Conservation (phyloP, 208 protist species). For the Wallacemonas sp. region DNA sequence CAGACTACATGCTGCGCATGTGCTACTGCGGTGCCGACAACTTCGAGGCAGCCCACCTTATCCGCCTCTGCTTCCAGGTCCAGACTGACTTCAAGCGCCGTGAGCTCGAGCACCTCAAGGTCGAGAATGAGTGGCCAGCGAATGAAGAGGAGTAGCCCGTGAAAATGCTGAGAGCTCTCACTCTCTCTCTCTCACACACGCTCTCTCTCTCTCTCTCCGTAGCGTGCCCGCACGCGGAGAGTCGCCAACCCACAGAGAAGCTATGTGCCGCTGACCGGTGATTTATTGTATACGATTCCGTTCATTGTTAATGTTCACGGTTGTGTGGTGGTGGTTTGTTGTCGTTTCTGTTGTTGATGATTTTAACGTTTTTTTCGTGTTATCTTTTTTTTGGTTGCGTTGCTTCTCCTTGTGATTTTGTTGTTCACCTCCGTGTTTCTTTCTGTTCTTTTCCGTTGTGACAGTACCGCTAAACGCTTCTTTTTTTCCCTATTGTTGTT, state of each 20-base stretch:
- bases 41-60: slow-evolving; percentile 70
- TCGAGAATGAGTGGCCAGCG: slow-evolving; percentile 88
- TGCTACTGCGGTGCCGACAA: slow-evolving; percentile 62
- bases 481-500: slow-evolving; percentile 1
- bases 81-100: slow-evolving; percentile 61
- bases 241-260: no score
- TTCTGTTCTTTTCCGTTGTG: slow-evolving; percentile 8
- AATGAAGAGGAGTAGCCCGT: slow-evolving; percentile 52
- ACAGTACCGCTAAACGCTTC: no score
- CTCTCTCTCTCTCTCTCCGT: slow-evolving; percentile 12
- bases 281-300: no score
- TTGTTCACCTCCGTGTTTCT: neutral
- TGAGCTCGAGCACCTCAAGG: slow-evolving; percentile 72
- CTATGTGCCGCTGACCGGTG: no score
- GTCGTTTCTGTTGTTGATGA: neutral
- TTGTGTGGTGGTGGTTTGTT: neutral
- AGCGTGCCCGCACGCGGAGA: no score
- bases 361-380: neutral
- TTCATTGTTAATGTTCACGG: no score
- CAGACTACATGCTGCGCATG: slow-evolving; percentile 63
- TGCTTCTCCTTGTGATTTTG: neutral
- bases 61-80: slow-evolving; percentile 68
- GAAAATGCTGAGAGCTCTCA: neutral
- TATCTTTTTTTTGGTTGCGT: neutral
- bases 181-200: neutral